phyloP scores from a whole-genome alignment of 768 basidiomycete species.

The Russula foetens region DNA sequence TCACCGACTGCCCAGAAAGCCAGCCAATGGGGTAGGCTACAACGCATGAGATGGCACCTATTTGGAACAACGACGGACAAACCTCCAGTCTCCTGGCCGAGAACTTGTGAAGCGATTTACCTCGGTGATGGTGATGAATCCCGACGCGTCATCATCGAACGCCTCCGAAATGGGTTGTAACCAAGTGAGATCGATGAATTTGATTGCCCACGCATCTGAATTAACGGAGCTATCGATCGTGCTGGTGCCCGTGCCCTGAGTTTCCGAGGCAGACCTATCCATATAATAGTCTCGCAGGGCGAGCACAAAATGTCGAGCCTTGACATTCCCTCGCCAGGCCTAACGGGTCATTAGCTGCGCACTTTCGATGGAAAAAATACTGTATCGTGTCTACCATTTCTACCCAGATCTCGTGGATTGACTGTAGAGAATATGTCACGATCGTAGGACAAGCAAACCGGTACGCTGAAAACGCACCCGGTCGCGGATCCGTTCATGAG shows the following conservation, averaged over 20 bases:
- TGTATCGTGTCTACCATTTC: constrained; percentile 22
- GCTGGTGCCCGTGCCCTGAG: not conserved
- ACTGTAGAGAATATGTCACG: not conserved
- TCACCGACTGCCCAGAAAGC: constrained; percentile 26
- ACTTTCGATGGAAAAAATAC: too few species aligned
- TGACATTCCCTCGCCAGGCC: constrained; percentile 18
- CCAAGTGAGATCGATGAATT: constrained; percentile 19
- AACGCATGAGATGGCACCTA: not conserved
- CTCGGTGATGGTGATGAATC: constrained; percentile 25
- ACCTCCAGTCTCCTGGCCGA: constrained; percentile 26
- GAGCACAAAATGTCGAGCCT: constrained; percentile 19
- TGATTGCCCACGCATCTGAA: constrained; percentile 26
- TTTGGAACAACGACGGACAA: not conserved
- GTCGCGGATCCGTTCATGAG: constrained; percentile 22
- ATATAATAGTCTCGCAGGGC: constrained; percentile 28
- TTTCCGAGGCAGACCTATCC: constrained; percentile 16
- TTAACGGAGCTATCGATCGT: not conserved
- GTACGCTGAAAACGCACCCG: not conserved
- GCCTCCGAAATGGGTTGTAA: constrained; percentile 26
- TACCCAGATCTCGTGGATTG: constrained; percentile 15
- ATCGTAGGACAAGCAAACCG: not conserved
- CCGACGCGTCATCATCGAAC: constrained; percentile 29
- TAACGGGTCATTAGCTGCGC: not conserved
- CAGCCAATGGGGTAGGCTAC: constrained; percentile 26
- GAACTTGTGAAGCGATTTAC: not conserved